Conservation (phyloP, 73 alveolate genomes). For the Stentor roeselii region DNA sequence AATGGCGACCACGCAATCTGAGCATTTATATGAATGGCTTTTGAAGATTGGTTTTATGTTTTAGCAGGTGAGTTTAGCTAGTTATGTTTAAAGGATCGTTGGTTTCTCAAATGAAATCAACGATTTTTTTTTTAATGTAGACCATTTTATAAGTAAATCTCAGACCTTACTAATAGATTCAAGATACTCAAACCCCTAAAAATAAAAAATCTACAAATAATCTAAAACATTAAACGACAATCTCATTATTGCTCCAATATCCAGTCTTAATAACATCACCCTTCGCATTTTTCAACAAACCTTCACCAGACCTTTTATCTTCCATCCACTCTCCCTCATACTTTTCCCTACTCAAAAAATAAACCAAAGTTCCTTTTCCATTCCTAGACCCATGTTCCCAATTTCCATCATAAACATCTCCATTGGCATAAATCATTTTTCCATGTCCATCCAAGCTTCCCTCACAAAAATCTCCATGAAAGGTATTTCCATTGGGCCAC, state of each 20-base stretch:
- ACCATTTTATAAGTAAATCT: too few relatives aligned
- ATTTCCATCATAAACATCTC: constrained; percentile 69
- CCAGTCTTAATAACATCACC: neutral
- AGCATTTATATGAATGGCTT: too few relatives aligned
- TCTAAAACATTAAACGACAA: too few relatives aligned
- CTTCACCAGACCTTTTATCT: constrained; percentile 47
- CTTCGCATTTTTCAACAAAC: neutral
- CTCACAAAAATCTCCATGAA: constrained; percentile 84
- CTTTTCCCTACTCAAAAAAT: constrained; percentile 40
- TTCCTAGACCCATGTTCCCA: constrained; percentile 57
- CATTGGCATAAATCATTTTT: constrained; percentile 71
- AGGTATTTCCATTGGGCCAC: constrained; percentile 75
- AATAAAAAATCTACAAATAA: too few relatives aligned
- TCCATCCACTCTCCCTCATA: constrained; percentile 54
- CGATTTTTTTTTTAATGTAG: too few relatives aligned
- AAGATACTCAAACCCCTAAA: too few relatives aligned
- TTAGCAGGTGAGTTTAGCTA: too few relatives aligned
- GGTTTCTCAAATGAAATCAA: too few relatives aligned
- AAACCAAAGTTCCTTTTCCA: constrained; percentile 61
- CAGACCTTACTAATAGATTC: too few relatives aligned
- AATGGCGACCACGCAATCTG: too few relatives aligned
- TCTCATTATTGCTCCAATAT: neutral
- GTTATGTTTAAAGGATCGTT: too few relatives aligned
- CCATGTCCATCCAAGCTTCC: constrained; percentile 78
- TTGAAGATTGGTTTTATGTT: too few relatives aligned